These are phyloP conservation scores for Apiotrichum gamsii DNA, from an alignment of 1,284 basidiomycete genomes.

Conservation along the genomic window DNA sequence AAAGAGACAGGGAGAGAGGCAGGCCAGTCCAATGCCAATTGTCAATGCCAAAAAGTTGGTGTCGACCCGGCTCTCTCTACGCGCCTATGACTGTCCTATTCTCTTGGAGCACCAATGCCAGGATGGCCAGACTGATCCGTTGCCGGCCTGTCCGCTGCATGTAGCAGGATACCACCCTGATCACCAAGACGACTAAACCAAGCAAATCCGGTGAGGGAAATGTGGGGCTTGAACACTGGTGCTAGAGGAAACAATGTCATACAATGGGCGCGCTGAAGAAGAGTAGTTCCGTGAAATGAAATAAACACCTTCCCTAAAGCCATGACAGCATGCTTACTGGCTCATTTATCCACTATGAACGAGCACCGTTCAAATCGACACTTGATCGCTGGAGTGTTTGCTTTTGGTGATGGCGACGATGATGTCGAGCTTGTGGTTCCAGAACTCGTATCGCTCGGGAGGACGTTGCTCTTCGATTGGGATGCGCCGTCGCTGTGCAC, in stretches of 20 bases:
- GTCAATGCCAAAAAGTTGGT: slow-evolving; percentile 45
- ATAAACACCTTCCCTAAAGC: slow-evolving; percentile 41
- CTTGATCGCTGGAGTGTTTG: too few species aligned
- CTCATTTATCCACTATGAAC: too few species aligned
- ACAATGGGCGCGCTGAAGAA: slow-evolving; percentile 40
- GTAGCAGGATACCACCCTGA: slow-evolving; percentile 30
- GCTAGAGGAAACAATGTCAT: slow-evolving; percentile 40
- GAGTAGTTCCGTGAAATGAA: slow-evolving; percentile 36
- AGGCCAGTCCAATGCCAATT: too few species aligned
- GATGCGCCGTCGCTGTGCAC: too few species aligned
- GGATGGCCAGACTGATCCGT: slow-evolving; percentile 44
- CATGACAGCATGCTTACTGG: too few species aligned
- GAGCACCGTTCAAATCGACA: too few species aligned
- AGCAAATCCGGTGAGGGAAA: too few species aligned
- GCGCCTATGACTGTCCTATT: slow-evolving; percentile 42
- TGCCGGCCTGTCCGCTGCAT: slow-evolving; percentile 36
- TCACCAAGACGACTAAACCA: slow-evolving; percentile 35
- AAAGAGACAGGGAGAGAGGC: too few species aligned
- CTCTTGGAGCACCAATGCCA: slow-evolving; percentile 43
- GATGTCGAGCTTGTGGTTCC: too few species aligned
- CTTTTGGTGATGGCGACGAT: too few species aligned
- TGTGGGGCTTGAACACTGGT: slow-evolving; percentile 44
- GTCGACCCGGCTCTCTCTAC: slow-evolving; percentile 40
- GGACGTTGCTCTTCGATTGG: too few species aligned
- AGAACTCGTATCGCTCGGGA: too few species aligned